Evolutionary conservation across 257 asterid species (phyloP).

Genomic region (Capsicum pubescens): DNA sequence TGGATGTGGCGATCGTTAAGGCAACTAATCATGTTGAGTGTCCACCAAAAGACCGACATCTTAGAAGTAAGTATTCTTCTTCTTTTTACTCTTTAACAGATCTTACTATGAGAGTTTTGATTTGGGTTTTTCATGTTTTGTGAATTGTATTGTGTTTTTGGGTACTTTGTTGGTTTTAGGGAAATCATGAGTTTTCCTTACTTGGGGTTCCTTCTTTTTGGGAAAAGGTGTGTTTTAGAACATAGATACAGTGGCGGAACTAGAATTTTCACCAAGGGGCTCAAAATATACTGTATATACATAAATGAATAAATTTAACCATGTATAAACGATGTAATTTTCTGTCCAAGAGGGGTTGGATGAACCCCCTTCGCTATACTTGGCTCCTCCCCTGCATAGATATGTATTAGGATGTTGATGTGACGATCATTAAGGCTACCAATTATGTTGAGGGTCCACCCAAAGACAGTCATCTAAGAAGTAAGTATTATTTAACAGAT

Average conservation of each 20-base stretch:
- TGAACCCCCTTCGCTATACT: too few species aligned
- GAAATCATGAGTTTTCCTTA: slow-evolving; percentile 27
- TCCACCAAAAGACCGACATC: slow-evolving; percentile 94
- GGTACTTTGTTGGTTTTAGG: slow-evolving; percentile 36
- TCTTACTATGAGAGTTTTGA: slow-evolving; percentile 35
- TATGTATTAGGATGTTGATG: slow-evolving; percentile 35
- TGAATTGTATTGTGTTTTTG: background rate
- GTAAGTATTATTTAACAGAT: slow-evolving; percentile 50
- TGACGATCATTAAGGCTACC: slow-evolving; percentile 97
- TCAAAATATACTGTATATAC: too few species aligned
- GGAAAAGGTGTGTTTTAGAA: background rate
- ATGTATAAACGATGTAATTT: too few species aligned
- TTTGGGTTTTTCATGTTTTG: slow-evolving; percentile 35
- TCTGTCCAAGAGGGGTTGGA: too few species aligned
- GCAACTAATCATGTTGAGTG: slow-evolving; percentile 97
- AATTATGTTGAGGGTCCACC: slow-evolving; percentile 97
- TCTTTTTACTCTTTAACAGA: slow-evolving; percentile 16
- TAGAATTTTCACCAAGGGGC: too few species aligned
- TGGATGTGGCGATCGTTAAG: slow-evolving; percentile 98
- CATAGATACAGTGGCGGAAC: slow-evolving; percentile 23
- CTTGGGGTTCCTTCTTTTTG: slow-evolving; percentile 18
- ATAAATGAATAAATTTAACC: too few species aligned
- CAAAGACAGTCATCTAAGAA: slow-evolving; percentile 87
- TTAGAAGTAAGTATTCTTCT: slow-evolving; percentile 65
- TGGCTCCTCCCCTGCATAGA: too few species aligned